Conservation (phyloP, 2,329 filamentous ascomycete genomes). For the Fusarium sp. region DNA sequence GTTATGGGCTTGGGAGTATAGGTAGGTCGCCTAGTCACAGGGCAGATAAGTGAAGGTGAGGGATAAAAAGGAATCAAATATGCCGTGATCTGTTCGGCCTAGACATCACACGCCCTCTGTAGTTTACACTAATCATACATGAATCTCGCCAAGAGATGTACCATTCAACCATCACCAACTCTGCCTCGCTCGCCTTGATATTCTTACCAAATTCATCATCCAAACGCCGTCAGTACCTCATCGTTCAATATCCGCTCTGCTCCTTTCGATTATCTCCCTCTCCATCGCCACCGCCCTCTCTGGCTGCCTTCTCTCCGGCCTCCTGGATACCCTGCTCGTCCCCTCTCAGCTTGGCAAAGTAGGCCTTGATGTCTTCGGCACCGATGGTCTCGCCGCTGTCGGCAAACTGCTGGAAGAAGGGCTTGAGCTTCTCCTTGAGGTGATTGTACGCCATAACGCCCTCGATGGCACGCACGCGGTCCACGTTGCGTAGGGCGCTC, state of each 20-base stretch:
- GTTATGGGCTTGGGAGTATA: not conserved
- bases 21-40: no score
- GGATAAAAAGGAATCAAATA: not conserved
- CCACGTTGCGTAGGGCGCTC: conserved; percentile 89
- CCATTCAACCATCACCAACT: not conserved
- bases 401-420: conserved; percentile 93
- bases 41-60: not conserved
- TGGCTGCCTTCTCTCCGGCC: conserved; percentile 65
- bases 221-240: not conserved
- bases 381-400: conserved; percentile 89
- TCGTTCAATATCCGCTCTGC: conserved; percentile 63
- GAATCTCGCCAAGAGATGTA: not conserved
- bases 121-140: conserved; percentile 31
- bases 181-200: not conserved
- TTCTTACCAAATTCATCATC: not conserved
- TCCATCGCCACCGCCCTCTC: conserved; percentile 44
- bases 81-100: not conserved
- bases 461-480: conserved; percentile 92
- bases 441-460: conserved; percentile 99
- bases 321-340: conserved; percentile 81
- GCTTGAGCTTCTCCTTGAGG: conserved; percentile 94
- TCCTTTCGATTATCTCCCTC: conserved; percentile 57
- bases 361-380: conserved; percentile 95
- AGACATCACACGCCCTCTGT: conserved; percentile 1
- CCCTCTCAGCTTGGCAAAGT: conserved; percentile 93